Percentiles rank a stretch among this genome's conserved stretches.
These are phyloP conservation scores for Penicillium sp. DNA, from an alignment of 2,329 filamentous ascomycete genomes.

Conservation along the genomic window DNA sequence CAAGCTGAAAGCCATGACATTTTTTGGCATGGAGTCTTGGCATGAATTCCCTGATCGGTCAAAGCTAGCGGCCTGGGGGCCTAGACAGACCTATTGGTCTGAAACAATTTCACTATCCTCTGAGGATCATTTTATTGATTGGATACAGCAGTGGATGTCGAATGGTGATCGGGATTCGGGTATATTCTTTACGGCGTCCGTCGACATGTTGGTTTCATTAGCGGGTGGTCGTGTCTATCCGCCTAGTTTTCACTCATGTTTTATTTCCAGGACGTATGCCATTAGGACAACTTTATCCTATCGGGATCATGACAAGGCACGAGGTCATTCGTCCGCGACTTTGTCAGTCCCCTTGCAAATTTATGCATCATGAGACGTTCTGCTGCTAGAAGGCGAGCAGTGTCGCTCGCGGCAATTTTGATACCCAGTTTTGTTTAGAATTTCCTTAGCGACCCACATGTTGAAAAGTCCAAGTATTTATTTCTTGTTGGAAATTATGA, in stretches of 20 bases:
- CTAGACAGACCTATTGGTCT: conserved; percentile 9
- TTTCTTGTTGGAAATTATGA: not conserved
- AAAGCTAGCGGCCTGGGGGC: conserved; percentile 9
- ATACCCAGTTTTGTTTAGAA: too few species aligned
- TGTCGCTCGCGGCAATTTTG: too few species aligned
- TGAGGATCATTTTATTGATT: not conserved
- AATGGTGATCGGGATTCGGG: not conserved
- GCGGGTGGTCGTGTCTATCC: conserved; percentile 3
- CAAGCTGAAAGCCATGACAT: conserved; percentile 18
- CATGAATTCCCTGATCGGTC: conserved; percentile 16
- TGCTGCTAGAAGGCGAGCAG: too few species aligned
- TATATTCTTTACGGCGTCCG: conserved; percentile 1
- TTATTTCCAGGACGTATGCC: conserved; percentile 20
- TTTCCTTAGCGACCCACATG: too few species aligned
- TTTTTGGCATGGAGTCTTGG: conserved; percentile 16
- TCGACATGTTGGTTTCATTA: conserved; percentile 6
- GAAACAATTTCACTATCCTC: not conserved
- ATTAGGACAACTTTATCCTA: conserved; percentile 10
- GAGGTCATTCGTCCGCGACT: not conserved
- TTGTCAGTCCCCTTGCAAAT: not conserved
- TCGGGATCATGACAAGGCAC: not conserved
- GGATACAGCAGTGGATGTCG: not conserved
- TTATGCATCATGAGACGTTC: not conserved
- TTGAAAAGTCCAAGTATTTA: too few species aligned
- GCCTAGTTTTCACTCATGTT: conserved; percentile 22